Evolutionary conservation across 805 yeast species (phyloP).

Genomic region (Cyberlindnera samutprakarnensis): DNA sequence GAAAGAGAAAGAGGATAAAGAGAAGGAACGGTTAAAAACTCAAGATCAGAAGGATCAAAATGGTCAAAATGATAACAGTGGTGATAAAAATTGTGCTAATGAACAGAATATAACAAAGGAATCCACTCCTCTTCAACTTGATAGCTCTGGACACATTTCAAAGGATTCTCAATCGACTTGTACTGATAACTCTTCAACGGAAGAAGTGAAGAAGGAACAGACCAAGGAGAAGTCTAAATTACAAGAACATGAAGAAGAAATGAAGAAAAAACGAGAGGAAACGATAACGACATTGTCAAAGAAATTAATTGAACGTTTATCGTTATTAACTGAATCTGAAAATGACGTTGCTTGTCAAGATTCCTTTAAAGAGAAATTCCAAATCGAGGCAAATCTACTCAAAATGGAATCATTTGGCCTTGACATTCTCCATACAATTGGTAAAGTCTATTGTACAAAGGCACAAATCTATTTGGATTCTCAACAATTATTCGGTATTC

Average conservation of each 20-base stretch:
- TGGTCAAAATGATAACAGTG: neutral
- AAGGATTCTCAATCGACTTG: no score
- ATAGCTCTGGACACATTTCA: constrained; percentile 2
- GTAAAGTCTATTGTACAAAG: constrained; percentile 59
- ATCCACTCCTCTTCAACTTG: constrained; percentile 5
- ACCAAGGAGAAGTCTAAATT: constrained; percentile 34
- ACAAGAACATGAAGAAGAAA: constrained; percentile 72
- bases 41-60: constrained; percentile 2
- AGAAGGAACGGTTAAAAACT: constrained; percentile 23
- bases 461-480: constrained; percentile 58
- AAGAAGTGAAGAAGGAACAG: constrained; percentile 18
- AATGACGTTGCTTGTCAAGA: constrained; percentile 53
- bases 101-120: no score
- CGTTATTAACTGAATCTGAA: constrained; percentile 53
- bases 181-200: neutral
- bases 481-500: constrained; percentile 55
- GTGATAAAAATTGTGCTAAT: no score
- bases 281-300: constrained; percentile 54
- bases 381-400: constrained; percentile 75
- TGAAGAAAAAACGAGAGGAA: constrained; percentile 56
- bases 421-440: constrained; percentile 71
- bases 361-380: constrained; percentile 57
- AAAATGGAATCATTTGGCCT: constrained; percentile 83
- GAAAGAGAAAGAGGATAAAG: constrained; percentile 29
- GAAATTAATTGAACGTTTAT: constrained; percentile 48